Base-by-base conservation (phyloP, 805 yeast species). In the Spathaspora passalidarum region DNA sequence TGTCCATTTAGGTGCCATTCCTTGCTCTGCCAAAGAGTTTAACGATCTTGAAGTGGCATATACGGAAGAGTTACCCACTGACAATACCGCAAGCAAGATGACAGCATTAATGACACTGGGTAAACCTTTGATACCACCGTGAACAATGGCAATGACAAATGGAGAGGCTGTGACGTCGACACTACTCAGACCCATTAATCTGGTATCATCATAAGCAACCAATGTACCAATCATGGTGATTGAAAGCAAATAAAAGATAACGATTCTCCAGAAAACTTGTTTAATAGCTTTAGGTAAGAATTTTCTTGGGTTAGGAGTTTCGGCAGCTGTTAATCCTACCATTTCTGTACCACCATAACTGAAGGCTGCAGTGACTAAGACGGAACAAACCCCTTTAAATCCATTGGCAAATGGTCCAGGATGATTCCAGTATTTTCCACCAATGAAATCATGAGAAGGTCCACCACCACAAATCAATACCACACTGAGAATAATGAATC, bases 11-110 rank as follows among this genome's bases (percentile, higher is more conserved):
- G 89, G 88, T 42, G 84, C 79, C 57, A 75, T 75, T 9, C 86
- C 86, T 57, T 79, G 81, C 34, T 76, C 83, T 13, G 85, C 80
- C 51, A 85, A 66, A 7, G 87, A 78, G 19, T 79, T 75, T 52
- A 85, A 61, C 18, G 86, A 78, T 69, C 91, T 80, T 5, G 89
- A 82, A 49, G 82, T 74, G 4, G 82, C 86, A 53, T 77, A 85
- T 7, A 85, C 83, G n/a, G 85, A 75, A 6, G 88, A 78, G 57
- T 85, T 84, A 47, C 86, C 88, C 39, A 84, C 90, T 10, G 89
- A 83, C 41, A 84, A 60, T 19, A 82, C 83, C 5, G 90, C 78
- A 44, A 84, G 68, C 55, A 85, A 66, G 49, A 85, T 82, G 41
- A 85, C 85, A 6, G 80, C 87, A 57, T 85, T 85, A 66, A 85